Evolutionary conservation across 2,329 filamentous ascomycete genomes (phyloP).

Genomic region (Xylaria sp.): DNA sequence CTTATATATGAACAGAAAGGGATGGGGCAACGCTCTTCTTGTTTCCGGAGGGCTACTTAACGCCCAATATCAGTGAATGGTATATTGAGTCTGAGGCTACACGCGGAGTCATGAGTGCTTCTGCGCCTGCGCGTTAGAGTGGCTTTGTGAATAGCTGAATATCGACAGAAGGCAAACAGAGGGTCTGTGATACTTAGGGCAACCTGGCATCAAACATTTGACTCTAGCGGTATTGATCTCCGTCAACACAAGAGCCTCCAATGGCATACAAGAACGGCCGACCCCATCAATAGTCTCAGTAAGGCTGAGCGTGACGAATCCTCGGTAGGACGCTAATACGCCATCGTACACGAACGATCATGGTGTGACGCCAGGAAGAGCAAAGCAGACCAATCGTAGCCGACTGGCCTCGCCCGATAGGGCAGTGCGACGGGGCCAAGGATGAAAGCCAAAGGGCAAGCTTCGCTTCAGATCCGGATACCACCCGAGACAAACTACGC

Average conservation of each 20-base stretch:
- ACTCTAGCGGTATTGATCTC: background rate
- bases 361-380: conserved; percentile 7
- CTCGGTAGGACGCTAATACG: conserved; percentile 3
- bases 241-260: conserved; percentile 3
- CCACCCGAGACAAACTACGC: conserved; percentile 18
- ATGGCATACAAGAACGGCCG: background rate
- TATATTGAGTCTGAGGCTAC: background rate
- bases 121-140: background rate
- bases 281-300: conserved; percentile 18
- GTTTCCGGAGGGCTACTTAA: background rate
- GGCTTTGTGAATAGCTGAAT: background rate
- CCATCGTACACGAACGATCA: conserved; percentile 6
- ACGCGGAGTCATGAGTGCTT: background rate
- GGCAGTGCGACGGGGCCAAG: background rate
- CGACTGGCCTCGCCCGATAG: background rate
- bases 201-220: background rate
- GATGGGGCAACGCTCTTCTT: background rate
- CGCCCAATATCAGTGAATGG: no score
- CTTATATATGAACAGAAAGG: conserved; percentile 12
- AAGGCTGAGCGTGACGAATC: conserved; percentile 28
- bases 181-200: background rate
- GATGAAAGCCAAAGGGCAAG: background rate
- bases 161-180: background rate
- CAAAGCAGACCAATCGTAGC: conserved; percentile 15
- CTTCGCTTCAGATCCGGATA: conserved; percentile 10